phyloP scores from a whole-genome alignment of 257 asterid genomes.

The Mitragyna speciosa region DNA sequence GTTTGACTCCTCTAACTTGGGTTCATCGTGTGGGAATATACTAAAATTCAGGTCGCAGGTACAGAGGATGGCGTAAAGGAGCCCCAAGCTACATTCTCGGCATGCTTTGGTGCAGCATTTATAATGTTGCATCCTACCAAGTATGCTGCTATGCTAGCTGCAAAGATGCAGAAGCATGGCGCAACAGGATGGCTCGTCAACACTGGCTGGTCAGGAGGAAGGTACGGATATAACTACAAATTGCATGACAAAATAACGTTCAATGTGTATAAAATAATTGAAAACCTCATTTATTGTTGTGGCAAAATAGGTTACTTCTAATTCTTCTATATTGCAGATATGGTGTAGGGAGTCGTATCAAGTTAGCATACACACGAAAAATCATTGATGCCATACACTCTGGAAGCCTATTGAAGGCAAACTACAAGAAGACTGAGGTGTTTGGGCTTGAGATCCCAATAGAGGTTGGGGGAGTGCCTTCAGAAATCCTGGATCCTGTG shows the following conservation, averaged over 20 bases:
- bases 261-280: background rate
- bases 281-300: background rate
- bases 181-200: slow-evolving; percentile 86
- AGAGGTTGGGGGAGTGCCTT: slow-evolving; percentile 73
- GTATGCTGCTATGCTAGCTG: slow-evolving; percentile 78
- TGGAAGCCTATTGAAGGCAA: slow-evolving; percentile 50
- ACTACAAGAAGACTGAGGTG: slow-evolving; percentile 56
- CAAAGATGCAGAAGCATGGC: slow-evolving; percentile 74
- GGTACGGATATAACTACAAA: slow-evolving; percentile 33
- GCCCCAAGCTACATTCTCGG: slow-evolving; percentile 73
- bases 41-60: slow-evolving; percentile 61
- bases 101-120: slow-evolving; percentile 86
- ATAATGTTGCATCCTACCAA: slow-evolving; percentile 82
- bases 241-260: background rate
- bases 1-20: background rate
- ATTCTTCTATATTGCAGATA: slow-evolving; percentile 37
- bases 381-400: slow-evolving; percentile 81
- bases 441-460: slow-evolving; percentile 81
- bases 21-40: background rate
- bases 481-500: slow-evolving; percentile 67
- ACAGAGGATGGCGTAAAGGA: slow-evolving; percentile 86
- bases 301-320: no score
- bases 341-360: slow-evolving; percentile 69
- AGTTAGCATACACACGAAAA: slow-evolving; percentile 75
- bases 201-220: slow-evolving; percentile 91